Percentiles rank a stretch among this genome's conserved stretches.
Conservation (phyloP, 768 basidiomycete species). For the Pholiota microspora region DNA sequence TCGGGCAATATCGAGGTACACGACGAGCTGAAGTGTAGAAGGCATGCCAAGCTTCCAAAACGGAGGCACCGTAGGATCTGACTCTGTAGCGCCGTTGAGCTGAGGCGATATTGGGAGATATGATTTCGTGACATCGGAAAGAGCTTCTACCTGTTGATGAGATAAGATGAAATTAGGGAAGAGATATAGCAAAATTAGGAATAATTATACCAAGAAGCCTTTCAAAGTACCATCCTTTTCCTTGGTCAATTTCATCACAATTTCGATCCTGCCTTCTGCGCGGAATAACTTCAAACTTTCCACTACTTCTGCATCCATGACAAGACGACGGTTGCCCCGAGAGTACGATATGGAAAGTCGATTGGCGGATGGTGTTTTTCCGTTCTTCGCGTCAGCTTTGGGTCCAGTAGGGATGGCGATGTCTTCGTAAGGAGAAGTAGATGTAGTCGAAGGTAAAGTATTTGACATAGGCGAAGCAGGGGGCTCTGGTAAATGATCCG, state of each 20-base stretch:
- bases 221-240: conserved; percentile 57
- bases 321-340: conserved; percentile 79
- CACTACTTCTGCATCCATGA: conserved; percentile 87
- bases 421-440: conserved; percentile 47
- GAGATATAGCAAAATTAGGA: conserved; percentile 5
- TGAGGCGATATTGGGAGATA: conserved; percentile 59
- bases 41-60: conserved; percentile 58
- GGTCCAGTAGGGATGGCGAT: conserved; percentile 31
- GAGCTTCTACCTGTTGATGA: conserved; percentile 61
- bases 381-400: conserved; percentile 36
- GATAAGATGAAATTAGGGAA: conserved; percentile 17
- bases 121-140: conserved; percentile 69
- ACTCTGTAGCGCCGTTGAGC: conserved; percentile 35
- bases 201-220: conserved; percentile 66
- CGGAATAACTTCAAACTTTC: conserved; percentile 79
- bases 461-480: conserved; percentile 57
- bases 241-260: conserved; percentile 58
- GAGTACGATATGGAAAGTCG: conserved; percentile 96
- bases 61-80: conserved; percentile 70
- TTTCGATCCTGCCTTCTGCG: conserved; percentile 83
- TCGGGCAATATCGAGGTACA: conserved; percentile 81
- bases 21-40: conserved; percentile 58
- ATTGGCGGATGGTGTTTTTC: conserved; percentile 67
- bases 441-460: conserved; percentile 39
- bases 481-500: conserved; percentile 57